Percentiles rank a stretch among this genome's conserved stretches.
Conservation (phyloP, 2,329 filamentous ascomycete genomes). For the Venturia pyrina region DNA sequence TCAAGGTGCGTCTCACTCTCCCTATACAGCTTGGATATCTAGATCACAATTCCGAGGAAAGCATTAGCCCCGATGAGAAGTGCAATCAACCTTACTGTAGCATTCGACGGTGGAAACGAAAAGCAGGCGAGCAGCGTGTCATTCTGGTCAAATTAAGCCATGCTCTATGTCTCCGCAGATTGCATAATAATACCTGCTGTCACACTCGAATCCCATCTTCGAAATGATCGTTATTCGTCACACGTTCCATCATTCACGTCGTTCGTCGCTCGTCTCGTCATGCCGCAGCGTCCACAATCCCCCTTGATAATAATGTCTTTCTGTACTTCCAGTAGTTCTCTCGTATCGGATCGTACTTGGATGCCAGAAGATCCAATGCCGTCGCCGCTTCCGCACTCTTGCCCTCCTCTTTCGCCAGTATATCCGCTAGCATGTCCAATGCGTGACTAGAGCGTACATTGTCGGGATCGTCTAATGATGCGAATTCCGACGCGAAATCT, state of each 20-base stretch:
- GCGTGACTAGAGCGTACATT: slow-evolving; percentile 51
- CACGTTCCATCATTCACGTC: neutral
- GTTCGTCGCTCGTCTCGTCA: neutral
- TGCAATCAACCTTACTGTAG: too few relatives aligned
- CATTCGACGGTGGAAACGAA: too few relatives aligned
- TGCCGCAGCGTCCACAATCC: neutral
- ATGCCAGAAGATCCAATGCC: slow-evolving; percentile 63
- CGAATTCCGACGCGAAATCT: slow-evolving; percentile 45
- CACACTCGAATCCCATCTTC: neutral
- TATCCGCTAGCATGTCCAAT: slow-evolving; percentile 62
- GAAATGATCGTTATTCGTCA: neutral
- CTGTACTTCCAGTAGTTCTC: slow-evolving; percentile 88
- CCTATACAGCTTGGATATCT: neutral
- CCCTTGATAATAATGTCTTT: slow-evolving; percentile 36
- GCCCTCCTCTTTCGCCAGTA: slow-evolving; percentile 44
- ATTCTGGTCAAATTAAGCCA: too few relatives aligned
- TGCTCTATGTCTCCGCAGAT: too few relatives aligned
- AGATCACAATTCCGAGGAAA: neutral
- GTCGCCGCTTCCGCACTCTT: slow-evolving; percentile 53
- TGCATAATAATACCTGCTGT: too few relatives aligned
- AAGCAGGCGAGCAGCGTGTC: too few relatives aligned
- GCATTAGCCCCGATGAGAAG: too few relatives aligned
- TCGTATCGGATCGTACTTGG: slow-evolving; percentile 84
- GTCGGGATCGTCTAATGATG: slow-evolving; percentile 36
- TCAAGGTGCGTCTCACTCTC: neutral